Evolutionary conservation across 306 rosid species (phyloP), one percentile per base, ranked within the genome.

Genomic region (Ochetophila trinervis): DNA sequence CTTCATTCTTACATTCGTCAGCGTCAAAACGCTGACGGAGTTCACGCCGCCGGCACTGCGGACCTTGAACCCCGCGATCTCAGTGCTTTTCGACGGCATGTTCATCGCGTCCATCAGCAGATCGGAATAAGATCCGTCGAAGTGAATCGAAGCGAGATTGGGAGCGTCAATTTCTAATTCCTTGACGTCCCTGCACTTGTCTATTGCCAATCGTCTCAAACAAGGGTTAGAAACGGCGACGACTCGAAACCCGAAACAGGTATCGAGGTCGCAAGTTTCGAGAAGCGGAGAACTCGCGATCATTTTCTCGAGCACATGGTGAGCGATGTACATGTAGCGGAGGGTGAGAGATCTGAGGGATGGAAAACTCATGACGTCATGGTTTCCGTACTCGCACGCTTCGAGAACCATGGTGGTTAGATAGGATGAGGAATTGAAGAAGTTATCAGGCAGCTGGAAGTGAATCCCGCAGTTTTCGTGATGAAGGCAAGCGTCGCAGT

Each of bases 81-180:
- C 18, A 13, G 8, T 24, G 30, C 21, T 16, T n/a, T 16, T 50
- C 6, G 7, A 49, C 7, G 24, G 23, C 27, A 7, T 12, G 7
- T 4, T 19, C 40, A 4, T 1, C 16, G 5, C 5, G 0, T 48
- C 3, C n/a, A 0, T 12, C 13, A 8, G 15, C 3, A 5, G 10
- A 18, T 15, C 10, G 13, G 40, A 7, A 5, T 4, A 15, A 15
- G 54, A 8, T 16, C 56, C 57, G 21, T 18, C 8, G 57, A 48
- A 24, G 4, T 40, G 1, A 19, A 64, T 48, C 12, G 7, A 6
- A 5, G 0, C 1, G 5, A 64, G 30, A 0, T 13, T 48, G 3
- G 68, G 68, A 48, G 18, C 57, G 10, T 48, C 56, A 11, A 64
- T 64, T 11, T 64, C 57, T 0, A 64, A 24, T 37, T 9, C 7